Percentiles rank a stretch among this genome's conserved stretches.
phyloP scores from a whole-genome alignment of 306 rosid genomes.

The Vigna radiata region DNA sequence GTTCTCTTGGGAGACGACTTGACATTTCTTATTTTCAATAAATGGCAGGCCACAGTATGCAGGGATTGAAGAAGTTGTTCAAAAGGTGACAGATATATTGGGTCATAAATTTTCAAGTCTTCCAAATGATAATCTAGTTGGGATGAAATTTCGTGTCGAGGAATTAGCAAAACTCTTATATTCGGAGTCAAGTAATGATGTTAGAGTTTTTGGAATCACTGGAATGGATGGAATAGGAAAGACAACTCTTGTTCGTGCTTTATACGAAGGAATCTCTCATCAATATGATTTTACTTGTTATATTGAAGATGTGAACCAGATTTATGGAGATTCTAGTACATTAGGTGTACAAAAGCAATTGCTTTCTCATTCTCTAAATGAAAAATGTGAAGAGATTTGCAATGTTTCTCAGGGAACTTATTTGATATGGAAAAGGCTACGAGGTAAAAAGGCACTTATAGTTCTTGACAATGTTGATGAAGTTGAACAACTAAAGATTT shows the following conservation, averaged over 20 bases:
- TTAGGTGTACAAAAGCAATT: too few relatives aligned
- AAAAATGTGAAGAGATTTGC: too few relatives aligned
- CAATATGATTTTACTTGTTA: not conserved
- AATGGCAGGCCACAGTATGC: not conserved
- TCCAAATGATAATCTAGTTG: conserved; percentile 36
- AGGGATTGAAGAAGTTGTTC: not conserved
- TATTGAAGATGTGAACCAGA: not conserved
- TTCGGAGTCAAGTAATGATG: not conserved
- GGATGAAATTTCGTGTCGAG: conserved; percentile 9
- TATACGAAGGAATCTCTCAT: not conserved
- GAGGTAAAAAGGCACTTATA: too few relatives aligned
- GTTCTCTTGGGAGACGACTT: too few relatives aligned
- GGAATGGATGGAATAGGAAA: conserved; percentile 50
- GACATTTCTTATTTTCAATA: too few relatives aligned
- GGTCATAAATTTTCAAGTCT: not conserved
- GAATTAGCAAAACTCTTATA: conserved; percentile 13
- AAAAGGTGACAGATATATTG: not conserved
- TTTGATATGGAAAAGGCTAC: too few relatives aligned
- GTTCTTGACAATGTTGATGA: too few relatives aligned
- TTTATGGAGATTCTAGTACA: too few relatives aligned
- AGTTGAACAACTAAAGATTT: too few relatives aligned
- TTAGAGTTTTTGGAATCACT: conserved; percentile 34
- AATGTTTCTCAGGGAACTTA: too few relatives aligned
- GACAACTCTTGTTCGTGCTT: conserved; percentile 5
- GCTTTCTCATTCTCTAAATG: too few relatives aligned